Percentiles rank a stretch among this genome's conserved stretches.
These are phyloP conservation scores for Oryza officinalis DNA, from an alignment of 176 grass and related monocot genomes.

Conservation along the genomic window DNA sequence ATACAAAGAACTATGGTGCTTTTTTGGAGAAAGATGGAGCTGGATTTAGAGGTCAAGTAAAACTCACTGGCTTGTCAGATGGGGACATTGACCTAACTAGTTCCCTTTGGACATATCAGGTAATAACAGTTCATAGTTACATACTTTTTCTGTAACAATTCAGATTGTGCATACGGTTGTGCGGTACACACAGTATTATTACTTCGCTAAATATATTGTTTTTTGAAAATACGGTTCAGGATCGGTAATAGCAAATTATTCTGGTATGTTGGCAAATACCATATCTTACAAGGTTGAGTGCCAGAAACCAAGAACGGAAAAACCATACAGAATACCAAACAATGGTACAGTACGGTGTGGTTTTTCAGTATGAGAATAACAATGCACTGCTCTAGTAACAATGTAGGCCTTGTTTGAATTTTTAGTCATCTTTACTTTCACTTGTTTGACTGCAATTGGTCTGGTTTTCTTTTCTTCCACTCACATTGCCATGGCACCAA, in stretches of 20 bases:
- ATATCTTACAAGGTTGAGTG: background rate
- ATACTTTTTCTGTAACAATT: background rate
- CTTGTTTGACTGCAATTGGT: background rate
- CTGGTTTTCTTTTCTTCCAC: background rate
- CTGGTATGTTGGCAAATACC: background rate
- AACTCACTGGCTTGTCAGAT: conserved; percentile 79
- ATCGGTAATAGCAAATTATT: background rate
- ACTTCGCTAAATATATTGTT: background rate
- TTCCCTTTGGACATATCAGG: conserved; percentile 90
- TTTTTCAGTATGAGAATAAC: background rate
- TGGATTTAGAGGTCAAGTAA: conserved; percentile 90
- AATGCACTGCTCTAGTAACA: background rate
- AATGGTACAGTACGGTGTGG: background rate
- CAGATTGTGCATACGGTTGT: background rate
- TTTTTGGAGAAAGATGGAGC: conserved; percentile 99
- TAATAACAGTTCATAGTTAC: conserved; percentile 12
- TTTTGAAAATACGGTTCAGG: background rate
- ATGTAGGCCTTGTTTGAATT: background rate
- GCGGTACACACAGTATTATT: background rate
- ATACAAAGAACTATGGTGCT: conserved; percentile 86
- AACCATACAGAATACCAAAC: background rate
- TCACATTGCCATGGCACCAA: background rate
- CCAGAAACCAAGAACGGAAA: no score
- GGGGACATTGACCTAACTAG: conserved; percentile 77
- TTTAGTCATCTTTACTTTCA: conserved; percentile 6